Evolutionary conservation across 2,329 filamentous ascomycete species (phyloP).

Genomic region (Dactylellina leptospora): DNA sequence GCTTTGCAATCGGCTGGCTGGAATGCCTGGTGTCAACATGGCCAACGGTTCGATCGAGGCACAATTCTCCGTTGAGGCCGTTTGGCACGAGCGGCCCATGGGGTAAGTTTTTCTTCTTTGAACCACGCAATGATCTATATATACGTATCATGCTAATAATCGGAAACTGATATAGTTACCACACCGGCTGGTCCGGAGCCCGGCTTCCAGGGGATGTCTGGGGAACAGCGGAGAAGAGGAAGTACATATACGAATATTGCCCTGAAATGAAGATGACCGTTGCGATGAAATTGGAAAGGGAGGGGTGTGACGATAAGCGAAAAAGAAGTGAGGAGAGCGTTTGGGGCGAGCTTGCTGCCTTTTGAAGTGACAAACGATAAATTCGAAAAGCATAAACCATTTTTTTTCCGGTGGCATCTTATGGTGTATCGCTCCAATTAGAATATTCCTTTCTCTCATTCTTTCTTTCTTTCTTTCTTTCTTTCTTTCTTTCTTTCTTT

Average conservation of each 20-base stretch:
- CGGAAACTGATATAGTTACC: slow-evolving; percentile 67
- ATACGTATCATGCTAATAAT: background rate
- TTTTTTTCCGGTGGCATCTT: too few species aligned
- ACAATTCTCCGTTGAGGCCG: slow-evolving; percentile 65
- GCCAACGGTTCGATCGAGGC: slow-evolving; percentile 66
- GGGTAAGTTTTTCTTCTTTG: slow-evolving; percentile 31
- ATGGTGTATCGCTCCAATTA: too few species aligned
- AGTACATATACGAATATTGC: slow-evolving; percentile 68
- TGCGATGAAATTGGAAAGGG: slow-evolving; percentile 66
- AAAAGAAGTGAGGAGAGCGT: slow-evolving; percentile 41
- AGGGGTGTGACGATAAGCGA: slow-evolving; percentile 47
- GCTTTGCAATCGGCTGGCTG: slow-evolving; percentile 65
- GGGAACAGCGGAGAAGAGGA: slow-evolving; percentile 64
- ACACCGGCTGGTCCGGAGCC: slow-evolving; percentile 66
- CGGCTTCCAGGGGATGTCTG: slow-evolving; percentile 64
- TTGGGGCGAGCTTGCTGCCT: slow-evolving; percentile 38
- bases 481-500: slow-evolving; percentile 1
- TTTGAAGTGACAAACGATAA: too few species aligned
- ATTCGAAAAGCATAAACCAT: too few species aligned
- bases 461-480: too few species aligned
- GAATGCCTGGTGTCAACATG: slow-evolving; percentile 61
- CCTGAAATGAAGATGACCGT: slow-evolving; percentile 69
- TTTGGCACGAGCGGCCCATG: slow-evolving; percentile 58
- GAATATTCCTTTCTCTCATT: too few species aligned
- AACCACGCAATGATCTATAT: background rate